Evolutionary conservation across 495 filamentous ascomycete species (phyloP), one percentile per base, ranked within the genome.

Genomic region (Aspergillus kassunensis): DNA sequence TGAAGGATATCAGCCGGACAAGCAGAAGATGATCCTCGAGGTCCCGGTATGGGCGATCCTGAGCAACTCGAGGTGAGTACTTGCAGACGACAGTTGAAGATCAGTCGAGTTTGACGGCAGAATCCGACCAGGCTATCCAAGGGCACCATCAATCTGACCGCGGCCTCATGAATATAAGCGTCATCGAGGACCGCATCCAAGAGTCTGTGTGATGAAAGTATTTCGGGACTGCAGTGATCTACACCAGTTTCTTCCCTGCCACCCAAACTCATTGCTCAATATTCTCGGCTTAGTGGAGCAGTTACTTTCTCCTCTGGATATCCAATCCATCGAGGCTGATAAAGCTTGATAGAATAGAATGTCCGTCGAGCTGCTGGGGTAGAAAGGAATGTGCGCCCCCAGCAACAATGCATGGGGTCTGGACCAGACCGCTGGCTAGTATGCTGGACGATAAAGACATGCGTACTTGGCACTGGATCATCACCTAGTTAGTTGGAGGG

Each of bases 331-430:
- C 47, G 56, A 45, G 44, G 44, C 24, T 52, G 43, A 52, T 48
- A 48, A 54, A 31, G 21, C 43, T 25, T 59, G 63, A 69, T 66
- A 64, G 44, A 24, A n/a, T 46, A 6, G 62, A 58, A 54, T 31
- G 31, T 19, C 2, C 12, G 18, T 45, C 44, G 56, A 60, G 57
- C 64, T 67, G 60, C 44, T 48, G 43, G 55, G 62, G 62, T 55
- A 66, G 57, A 58, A 54, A 51, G 61, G 71, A 69, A 74, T 72
- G 69, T 56, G 30, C 23, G 61, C 66, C 69, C 49, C 53, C 57
- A 51, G 44, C 42, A 65, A 60, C 58, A 62, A 72, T 74, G 71
- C 55, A 61, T 48, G 20, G n/a, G n/a, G n/a, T n/a, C n/a, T n/a
- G n/a, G 47, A 67, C 53, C 35, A 45, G 41, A 49, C 27, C 41